These are phyloP conservation scores for Boletus semigastroideus DNA, from an alignment of 1,284 basidiomycete species.

Conservation along the genomic window DNA sequence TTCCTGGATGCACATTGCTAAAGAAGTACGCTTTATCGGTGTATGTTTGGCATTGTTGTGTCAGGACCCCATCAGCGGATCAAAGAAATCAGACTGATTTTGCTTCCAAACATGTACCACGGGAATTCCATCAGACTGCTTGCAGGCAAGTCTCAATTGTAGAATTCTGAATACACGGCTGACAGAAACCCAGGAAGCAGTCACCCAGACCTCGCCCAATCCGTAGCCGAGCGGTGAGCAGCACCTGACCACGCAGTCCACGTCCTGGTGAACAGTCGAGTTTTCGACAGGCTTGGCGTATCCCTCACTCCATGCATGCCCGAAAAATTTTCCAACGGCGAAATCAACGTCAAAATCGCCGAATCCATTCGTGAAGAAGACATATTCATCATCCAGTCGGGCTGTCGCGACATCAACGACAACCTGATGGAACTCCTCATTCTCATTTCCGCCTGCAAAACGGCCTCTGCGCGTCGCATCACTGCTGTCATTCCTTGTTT, in stretches of 20 bases:
- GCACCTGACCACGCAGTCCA: slow-evolving; percentile 45
- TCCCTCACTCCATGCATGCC: slow-evolving; percentile 88
- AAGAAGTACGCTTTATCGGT: background rate
- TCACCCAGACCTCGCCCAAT: slow-evolving; percentile 94
- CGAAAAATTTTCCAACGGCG: slow-evolving; percentile 95
- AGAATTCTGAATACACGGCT: slow-evolving; percentile 1
- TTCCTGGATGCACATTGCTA: too few species aligned
- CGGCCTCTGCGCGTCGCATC: slow-evolving; percentile 92
- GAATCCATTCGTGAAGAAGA: slow-evolving; percentile 98
- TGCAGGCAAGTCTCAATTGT: slow-evolving; percentile 62
- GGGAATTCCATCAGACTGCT: slow-evolving; percentile 94
- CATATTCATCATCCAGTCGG: slow-evolving; percentile 93
- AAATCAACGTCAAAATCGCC: slow-evolving; percentile 89
- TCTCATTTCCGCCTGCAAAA: slow-evolving; percentile 93
- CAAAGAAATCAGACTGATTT: slow-evolving; percentile 8
- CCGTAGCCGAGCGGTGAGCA: slow-evolving; percentile 93
- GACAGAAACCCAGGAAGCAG: slow-evolving; percentile 79
- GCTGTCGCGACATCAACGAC: slow-evolving; percentile 78
- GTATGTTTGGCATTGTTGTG: slow-evolving; percentile 29
- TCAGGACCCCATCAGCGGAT: background rate
- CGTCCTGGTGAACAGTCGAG: slow-evolving; percentile 42
- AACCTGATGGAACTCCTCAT: slow-evolving; percentile 91
- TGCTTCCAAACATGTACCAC: slow-evolving; percentile 62
- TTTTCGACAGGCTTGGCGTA: slow-evolving; percentile 72
- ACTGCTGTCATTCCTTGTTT: slow-evolving; percentile 98